Evolutionary conservation across 2,329 filamentous ascomycete species (phyloP).

Genomic region (Berkeleyomyces basicola): DNA sequence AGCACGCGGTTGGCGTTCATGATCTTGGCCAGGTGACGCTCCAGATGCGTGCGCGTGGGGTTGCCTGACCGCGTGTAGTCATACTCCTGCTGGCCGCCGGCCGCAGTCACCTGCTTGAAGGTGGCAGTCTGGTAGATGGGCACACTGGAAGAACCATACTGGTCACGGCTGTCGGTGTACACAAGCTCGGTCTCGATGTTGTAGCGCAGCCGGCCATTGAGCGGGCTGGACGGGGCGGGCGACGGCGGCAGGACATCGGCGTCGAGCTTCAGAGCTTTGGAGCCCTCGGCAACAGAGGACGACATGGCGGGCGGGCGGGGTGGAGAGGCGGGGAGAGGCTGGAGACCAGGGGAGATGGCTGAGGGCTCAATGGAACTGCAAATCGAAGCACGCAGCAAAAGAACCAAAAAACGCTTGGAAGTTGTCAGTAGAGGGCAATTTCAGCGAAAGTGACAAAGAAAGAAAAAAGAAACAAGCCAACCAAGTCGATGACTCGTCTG

Average conservation of each 20-base stretch:
- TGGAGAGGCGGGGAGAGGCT: neutral
- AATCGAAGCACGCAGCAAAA: neutral
- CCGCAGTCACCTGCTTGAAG: conserved; percentile 80
- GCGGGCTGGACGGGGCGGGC: conserved; percentile 79
- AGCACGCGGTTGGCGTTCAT: conserved; percentile 89
- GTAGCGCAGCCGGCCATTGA: conserved; percentile 66
- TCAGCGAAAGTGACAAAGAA: neutral
- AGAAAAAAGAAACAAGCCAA: neutral
- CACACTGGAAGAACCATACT: conserved; percentile 91
- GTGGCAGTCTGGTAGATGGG: conserved; percentile 98
- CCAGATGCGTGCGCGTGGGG: conserved; percentile 86
- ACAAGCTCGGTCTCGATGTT: conserved; percentile 91
- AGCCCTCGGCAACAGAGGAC: conserved; percentile 19
- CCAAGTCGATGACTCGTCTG: neutral
- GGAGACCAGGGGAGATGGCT: neutral
- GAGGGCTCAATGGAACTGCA: no score
- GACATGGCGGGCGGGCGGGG: conserved; percentile 7
- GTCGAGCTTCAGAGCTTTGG: conserved; percentile 37
- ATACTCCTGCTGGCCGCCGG: conserved; percentile 70
- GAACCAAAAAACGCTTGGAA: no score
- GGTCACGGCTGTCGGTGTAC: conserved; percentile 88
- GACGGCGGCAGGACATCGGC: conserved; percentile 81
- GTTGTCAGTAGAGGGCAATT: neutral
- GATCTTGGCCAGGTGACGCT: conserved; percentile 94
- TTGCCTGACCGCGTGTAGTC: conserved; percentile 98